A percentile compares a stretch with the other conserved stretches of the same genome.
These are phyloP conservation scores for Cordyceps farinosa DNA, from an alignment of 2,329 filamentous ascomycete species.

Conservation along the genomic window DNA sequence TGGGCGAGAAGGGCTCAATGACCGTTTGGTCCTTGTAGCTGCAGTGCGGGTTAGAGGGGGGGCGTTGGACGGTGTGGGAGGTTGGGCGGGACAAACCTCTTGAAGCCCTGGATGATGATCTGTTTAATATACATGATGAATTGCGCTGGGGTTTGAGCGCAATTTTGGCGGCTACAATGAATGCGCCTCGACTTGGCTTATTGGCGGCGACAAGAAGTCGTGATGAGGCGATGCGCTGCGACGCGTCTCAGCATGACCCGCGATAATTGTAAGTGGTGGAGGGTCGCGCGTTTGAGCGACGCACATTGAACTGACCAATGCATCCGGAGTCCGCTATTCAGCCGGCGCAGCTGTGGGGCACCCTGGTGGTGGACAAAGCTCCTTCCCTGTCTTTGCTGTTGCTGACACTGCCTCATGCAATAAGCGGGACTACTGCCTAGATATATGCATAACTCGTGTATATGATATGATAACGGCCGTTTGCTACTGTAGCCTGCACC, in stretches of 20 bases:
- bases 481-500: too few relatives aligned
- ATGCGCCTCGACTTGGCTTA: slow-evolving; percentile 11
- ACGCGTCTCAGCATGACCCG: slow-evolving; percentile 17
- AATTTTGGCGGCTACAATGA: slow-evolving; percentile 26
- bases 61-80: background rate
- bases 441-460: background rate
- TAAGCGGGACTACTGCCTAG: background rate
- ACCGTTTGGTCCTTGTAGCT: slow-evolving; percentile 99
- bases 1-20: slow-evolving; percentile 95
- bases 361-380: background rate
- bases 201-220: slow-evolving; percentile 12
- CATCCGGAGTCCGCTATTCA: slow-evolving; percentile 8
- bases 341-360: slow-evolving; percentile 6
- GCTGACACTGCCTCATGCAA: background rate
- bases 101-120: slow-evolving; percentile 99
- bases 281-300: slow-evolving; percentile 12
- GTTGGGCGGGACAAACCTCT: slow-evolving; percentile 61
- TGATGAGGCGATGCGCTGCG: slow-evolving; percentile 17
- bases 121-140: slow-evolving; percentile 94
- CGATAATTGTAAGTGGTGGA: slow-evolving; percentile 13
- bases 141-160: slow-evolving; percentile 38
- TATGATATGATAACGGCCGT: background rate
- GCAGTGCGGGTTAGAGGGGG: slow-evolving; percentile 25
- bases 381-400: background rate
- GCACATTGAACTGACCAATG: slow-evolving; percentile 2